Evolutionary conservation across 306 rosid species (phyloP).

Genomic region (Prunus armeniaca): DNA sequence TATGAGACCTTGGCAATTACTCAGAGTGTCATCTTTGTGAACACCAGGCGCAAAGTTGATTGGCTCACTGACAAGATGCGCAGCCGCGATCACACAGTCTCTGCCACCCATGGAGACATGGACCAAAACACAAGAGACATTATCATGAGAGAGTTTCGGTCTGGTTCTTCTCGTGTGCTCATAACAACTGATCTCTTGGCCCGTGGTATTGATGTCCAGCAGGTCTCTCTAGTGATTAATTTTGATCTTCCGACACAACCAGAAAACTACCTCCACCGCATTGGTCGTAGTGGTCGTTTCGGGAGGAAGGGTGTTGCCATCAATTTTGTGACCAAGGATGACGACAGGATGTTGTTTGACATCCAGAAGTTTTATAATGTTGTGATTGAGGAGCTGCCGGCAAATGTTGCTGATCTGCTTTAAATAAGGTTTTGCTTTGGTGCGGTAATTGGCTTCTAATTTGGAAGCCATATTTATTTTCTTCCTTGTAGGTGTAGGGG

Average conservation of each 20-base stretch:
- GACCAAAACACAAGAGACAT: slow-evolving; percentile 76
- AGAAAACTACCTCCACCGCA: slow-evolving; percentile 66
- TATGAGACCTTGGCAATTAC: slow-evolving; percentile 66
- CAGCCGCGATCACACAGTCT: slow-evolving; percentile 61
- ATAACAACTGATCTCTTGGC: slow-evolving; percentile 71
- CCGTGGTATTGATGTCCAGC: slow-evolving; percentile 71
- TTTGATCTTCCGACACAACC: slow-evolving; percentile 74
- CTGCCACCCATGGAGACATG: slow-evolving; percentile 80
- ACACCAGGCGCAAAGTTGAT: slow-evolving; percentile 69
- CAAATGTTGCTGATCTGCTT: slow-evolving; percentile 70
- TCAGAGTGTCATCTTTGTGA: slow-evolving; percentile 66
- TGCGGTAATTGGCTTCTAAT: slow-evolving; percentile 27
- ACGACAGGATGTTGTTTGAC: slow-evolving; percentile 58
- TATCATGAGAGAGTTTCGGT: slow-evolving; percentile 76
- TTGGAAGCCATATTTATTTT: slow-evolving; percentile 28
- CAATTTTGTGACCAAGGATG: slow-evolving; percentile 62
- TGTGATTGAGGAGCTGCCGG: slow-evolving; percentile 65
- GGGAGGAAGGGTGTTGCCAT: slow-evolving; percentile 77
- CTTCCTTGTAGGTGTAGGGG: slow-evolving; percentile 33
- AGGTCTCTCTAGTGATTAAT: slow-evolving; percentile 65
- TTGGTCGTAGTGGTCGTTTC: slow-evolving; percentile 70
- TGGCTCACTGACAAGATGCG: slow-evolving; percentile 73
- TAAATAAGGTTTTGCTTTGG: slow-evolving; percentile 33
- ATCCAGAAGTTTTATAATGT: slow-evolving; percentile 65
- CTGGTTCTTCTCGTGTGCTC: slow-evolving; percentile 72